Conservation (phyloP, 2,329 filamentous ascomycete genomes). For the Aspergillus ruber region DNA sequence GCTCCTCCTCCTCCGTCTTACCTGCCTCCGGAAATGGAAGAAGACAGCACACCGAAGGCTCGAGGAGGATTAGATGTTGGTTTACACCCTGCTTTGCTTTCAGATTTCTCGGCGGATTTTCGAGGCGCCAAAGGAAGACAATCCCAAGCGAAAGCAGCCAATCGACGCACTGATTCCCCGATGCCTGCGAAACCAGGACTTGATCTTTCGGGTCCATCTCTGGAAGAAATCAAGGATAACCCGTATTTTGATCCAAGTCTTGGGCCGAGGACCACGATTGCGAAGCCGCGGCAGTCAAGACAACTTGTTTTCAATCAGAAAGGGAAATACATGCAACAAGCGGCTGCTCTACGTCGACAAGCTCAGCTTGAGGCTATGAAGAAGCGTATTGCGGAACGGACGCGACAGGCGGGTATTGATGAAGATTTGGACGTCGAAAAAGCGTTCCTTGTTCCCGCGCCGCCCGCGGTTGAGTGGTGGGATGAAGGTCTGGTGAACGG, state of each 20-base stretch:
- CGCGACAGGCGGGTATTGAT: constrained; percentile 85
- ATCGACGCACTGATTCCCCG: constrained; percentile 45
- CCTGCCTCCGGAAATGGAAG: constrained; percentile 41
- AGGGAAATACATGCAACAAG: constrained; percentile 95
- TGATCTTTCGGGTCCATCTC: constrained; percentile 52
- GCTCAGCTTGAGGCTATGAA: constrained; percentile 91
- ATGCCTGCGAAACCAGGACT: constrained; percentile 39
- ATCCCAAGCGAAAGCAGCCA: constrained; percentile 49
- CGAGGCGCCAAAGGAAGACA: constrained; percentile 37
- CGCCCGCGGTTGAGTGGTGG: constrained; percentile 95
- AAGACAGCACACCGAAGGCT: constrained; percentile 44
- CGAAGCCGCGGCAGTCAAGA: constrained; percentile 62
- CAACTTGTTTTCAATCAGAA: constrained; percentile 87
- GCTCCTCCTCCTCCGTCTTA: constrained; percentile 27
- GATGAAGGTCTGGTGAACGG: constrained; percentile 80
- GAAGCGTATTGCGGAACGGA: constrained; percentile 78
- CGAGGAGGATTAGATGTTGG: constrained; percentile 67
- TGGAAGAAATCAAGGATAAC: constrained; percentile 59
- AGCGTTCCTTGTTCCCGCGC: constrained; percentile 74
- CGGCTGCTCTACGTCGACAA: constrained; percentile 79
- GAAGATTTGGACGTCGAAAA: constrained; percentile 86
- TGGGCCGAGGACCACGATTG: constrained; percentile 51
- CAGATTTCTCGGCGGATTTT: constrained; percentile 41
- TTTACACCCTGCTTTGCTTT: constrained; percentile 66
- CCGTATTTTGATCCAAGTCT: constrained; percentile 74